Evolutionary conservation across 2,329 filamentous ascomycete species (phyloP).

Genomic region (Microthyrium microscopicum): DNA sequence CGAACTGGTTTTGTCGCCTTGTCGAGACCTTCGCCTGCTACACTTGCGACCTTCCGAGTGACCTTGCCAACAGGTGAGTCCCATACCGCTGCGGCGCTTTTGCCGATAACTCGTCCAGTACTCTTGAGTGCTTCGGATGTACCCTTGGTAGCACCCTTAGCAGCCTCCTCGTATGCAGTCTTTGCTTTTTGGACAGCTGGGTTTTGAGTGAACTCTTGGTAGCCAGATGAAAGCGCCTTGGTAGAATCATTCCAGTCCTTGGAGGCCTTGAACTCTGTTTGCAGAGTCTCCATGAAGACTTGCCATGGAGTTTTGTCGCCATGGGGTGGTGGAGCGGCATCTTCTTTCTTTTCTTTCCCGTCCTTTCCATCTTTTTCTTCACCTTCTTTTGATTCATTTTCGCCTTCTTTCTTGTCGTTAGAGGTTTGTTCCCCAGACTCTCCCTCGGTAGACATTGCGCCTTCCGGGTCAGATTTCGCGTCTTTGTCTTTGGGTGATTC

Average conservation of each 20-base stretch:
- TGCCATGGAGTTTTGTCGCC: constrained; percentile 98
- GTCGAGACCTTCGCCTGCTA: constrained; percentile 73
- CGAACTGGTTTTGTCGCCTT: constrained; percentile 90
- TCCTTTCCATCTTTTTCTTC: constrained; percentile 33
- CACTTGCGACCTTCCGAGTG: constrained; percentile 68
- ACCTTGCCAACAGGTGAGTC: constrained; percentile 88
- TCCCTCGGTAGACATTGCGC: not conserved
- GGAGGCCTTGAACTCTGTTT: constrained; percentile 83
- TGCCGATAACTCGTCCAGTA: constrained; percentile 74
- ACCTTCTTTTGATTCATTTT: constrained; percentile 27
- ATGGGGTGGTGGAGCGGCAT: constrained; percentile 81
- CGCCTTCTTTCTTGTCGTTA: constrained; percentile 30
- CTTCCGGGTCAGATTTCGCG: constrained; percentile 14
- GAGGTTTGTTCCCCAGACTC: constrained; percentile 28
- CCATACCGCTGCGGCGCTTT: constrained; percentile 93
- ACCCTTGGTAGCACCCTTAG: constrained; percentile 63
- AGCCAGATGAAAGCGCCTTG: constrained; percentile 77
- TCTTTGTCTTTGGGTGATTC: constrained; percentile 11
- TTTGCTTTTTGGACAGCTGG: constrained; percentile 75
- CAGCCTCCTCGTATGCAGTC: constrained; percentile 73
- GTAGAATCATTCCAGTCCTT: constrained; percentile 99
- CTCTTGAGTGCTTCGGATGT: constrained; percentile 68
- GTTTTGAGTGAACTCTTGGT: constrained; percentile 84
- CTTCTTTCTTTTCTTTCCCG: constrained; percentile 44
- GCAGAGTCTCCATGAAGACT: constrained; percentile 94